phyloP scores from a whole-genome alignment of 345 rosid genomes.

The Schrenkiella parvula region DNA sequence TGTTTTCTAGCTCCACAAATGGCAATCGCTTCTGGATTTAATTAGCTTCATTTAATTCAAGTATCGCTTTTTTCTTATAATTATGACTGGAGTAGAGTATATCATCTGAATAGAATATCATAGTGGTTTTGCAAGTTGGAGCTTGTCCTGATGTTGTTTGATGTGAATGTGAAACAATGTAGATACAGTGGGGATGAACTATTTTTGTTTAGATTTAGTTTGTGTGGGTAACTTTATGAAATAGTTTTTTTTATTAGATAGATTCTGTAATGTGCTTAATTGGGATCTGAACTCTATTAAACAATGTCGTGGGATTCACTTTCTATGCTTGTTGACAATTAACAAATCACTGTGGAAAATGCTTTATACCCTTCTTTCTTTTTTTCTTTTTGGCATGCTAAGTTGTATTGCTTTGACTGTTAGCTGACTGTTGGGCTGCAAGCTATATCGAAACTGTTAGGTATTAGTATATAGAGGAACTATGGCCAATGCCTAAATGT shows the following conservation, averaged over 20 bases:
- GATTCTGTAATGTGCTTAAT: conserved; percentile 24
- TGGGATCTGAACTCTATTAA: conserved; percentile 31
- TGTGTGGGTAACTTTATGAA: background rate
- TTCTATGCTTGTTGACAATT: conserved; percentile 13
- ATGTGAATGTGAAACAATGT: background rate
- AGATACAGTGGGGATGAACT: background rate
- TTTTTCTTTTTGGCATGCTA: background rate
- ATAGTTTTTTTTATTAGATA: conserved; percentile 1
- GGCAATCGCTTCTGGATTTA: background rate
- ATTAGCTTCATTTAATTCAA: background rate
- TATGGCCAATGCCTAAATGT: background rate
- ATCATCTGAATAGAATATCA: background rate
- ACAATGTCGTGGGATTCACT: conserved; percentile 11
- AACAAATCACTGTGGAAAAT: conserved; percentile 2
- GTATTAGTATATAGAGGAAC: background rate
- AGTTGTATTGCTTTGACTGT: conserved; percentile 14
- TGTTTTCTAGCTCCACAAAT: conserved; percentile 1
- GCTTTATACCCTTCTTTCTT: background rate
- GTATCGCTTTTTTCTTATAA: background rate
- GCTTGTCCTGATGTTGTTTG: background rate
- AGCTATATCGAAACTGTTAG: background rate
- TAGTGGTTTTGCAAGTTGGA: background rate
- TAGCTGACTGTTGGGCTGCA: background rate
- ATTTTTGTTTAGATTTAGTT: background rate
- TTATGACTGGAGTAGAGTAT: background rate